Conservation (phyloP, 148 eudicot genomes). For the Cornus kousa region DNA sequence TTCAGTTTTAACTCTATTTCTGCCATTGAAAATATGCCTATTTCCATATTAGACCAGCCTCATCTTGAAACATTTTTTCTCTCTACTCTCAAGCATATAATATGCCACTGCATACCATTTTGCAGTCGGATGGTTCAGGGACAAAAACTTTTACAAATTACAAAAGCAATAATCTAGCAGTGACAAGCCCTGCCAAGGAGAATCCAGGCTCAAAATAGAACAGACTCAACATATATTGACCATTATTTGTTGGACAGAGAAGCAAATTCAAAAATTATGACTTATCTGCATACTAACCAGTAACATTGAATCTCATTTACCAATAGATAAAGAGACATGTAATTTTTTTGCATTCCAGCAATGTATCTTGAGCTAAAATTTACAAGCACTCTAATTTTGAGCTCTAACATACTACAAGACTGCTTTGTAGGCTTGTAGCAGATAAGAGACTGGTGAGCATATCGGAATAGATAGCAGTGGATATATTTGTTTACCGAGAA, state of each 20-base stretch:
- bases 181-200: not conserved
- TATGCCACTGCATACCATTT: not conserved
- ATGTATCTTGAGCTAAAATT: not conserved
- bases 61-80: not conserved
- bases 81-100: not conserved
- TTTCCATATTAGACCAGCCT: not conserved
- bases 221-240: not conserved
- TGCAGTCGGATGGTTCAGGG: not conserved
- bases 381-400: not conserved
- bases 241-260: not conserved
- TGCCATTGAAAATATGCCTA: not conserved
- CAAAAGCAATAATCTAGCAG: not conserved
- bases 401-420: not conserved
- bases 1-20: not conserved
- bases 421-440: not conserved
- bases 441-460: not conserved
- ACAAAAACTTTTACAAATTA: not conserved
- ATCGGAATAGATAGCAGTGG: not conserved
- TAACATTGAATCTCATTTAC: not conserved
- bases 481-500: slow-evolving; percentile 47
- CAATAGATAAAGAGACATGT: not conserved
- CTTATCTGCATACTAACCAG: not conserved
- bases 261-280: not conserved
- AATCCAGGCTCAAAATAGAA: not conserved
- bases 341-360: not conserved